Evolutionary conservation across 2,329 filamentous ascomycete genomes (phyloP).

Genomic region (Aspergillus awamori): DNA sequence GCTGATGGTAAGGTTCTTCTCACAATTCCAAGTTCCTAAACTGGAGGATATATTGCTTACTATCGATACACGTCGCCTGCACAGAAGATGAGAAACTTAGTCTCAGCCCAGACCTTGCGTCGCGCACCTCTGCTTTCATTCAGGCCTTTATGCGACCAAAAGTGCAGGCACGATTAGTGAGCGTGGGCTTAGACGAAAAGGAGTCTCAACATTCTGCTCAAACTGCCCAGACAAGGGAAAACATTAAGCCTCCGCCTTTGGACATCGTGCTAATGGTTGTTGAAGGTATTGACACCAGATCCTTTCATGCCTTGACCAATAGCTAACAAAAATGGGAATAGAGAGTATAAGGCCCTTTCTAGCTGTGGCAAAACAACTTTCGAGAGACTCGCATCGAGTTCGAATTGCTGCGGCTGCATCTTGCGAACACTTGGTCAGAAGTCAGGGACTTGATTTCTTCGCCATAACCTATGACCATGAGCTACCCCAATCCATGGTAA

Average conservation of each 20-base stretch:
- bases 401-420: background rate
- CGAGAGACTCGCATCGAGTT: background rate
- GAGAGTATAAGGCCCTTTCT: background rate
- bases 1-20: background rate
- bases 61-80: background rate
- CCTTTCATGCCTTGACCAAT: background rate
- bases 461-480: background rate
- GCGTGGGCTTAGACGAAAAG: background rate
- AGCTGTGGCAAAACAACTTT: background rate
- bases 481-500: background rate
- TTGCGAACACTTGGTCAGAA: background rate
- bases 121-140: slow-evolving; percentile 6
- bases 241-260: background rate
- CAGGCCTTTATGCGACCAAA: slow-evolving; percentile 5
- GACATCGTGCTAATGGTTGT: slow-evolving; percentile 10
- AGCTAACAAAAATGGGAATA: background rate
- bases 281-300: background rate
- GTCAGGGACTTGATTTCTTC: background rate
- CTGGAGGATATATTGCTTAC: too few species aligned
- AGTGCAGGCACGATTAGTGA: background rate
- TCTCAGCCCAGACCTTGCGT: background rate
- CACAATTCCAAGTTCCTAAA: background rate
- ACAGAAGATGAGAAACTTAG: background rate
- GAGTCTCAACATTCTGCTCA: too few species aligned
- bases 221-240: background rate